These are phyloP conservation scores for Metroxylon sagu DNA, from an alignment of 176 grass and related monocot species.

Conservation along the genomic window DNA sequence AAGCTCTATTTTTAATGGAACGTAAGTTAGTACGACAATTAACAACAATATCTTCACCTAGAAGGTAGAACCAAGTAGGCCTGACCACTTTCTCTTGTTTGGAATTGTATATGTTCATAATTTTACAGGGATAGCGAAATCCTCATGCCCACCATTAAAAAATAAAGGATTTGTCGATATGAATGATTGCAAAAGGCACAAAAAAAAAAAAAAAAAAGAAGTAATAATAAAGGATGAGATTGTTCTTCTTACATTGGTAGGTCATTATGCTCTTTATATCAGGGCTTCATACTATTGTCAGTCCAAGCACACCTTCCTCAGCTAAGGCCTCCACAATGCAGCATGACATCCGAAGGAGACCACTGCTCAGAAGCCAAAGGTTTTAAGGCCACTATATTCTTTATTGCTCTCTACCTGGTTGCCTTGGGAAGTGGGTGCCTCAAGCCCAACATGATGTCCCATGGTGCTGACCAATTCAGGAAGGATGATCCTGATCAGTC, in stretches of 20 bases:
- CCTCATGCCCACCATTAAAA: no score
- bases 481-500: constrained; percentile 14
- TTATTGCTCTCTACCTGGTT: constrained; percentile 13
- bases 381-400: constrained; percentile 2
- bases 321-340: constrained; percentile 13
- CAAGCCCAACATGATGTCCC: constrained; percentile 18
- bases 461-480: constrained; percentile 13
- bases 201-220: no score
- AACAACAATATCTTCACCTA: not conserved
- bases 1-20: no score
- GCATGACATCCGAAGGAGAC: constrained; percentile 11
- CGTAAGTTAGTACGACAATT: not conserved
- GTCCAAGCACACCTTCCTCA: constrained; percentile 12
- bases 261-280: not conserved
- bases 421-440: constrained; percentile 19
- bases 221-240: no score
- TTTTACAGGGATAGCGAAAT: no score
- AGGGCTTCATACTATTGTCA: constrained; percentile 15
- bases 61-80: no score
- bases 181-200: no score
- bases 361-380: constrained; percentile 8
- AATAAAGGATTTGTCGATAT: no score
- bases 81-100: no score
- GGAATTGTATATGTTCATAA: no score
- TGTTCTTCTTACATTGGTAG: no score